Percentiles rank a stretch among this genome's conserved stretches.
Evolutionary conservation across 148 eudicot genomes (phyloP).

Genomic region (Camellia granthamiana): DNA sequence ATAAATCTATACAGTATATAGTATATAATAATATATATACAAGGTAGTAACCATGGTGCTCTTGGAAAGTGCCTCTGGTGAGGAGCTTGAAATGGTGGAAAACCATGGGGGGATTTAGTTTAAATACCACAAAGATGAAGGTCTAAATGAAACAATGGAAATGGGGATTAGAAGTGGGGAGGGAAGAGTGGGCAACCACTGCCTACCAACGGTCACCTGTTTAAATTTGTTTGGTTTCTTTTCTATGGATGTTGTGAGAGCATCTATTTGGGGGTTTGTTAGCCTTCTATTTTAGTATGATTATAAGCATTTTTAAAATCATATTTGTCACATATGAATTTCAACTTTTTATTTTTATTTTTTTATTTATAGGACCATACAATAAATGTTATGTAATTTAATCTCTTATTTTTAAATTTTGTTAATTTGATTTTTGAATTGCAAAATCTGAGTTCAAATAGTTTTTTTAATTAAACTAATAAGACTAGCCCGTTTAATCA

Average conservation of each 20-base stretch:
- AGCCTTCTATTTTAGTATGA: too few relatives aligned
- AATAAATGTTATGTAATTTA: too few relatives aligned
- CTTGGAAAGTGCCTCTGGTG: constrained; percentile 4
- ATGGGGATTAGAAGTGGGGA: constrained; percentile 36
- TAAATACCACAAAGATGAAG: neutral
- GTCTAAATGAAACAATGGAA: constrained; percentile 19
- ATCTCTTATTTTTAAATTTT: too few relatives aligned
- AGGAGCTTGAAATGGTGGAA: neutral
- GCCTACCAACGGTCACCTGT: constrained; percentile 14
- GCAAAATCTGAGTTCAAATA: too few relatives aligned
- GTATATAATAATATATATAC: neutral
- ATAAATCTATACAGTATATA: too few relatives aligned
- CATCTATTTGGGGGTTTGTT: neutral
- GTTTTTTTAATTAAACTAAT: too few relatives aligned
- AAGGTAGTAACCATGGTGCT: constrained; percentile 11
- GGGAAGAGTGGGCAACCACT: constrained; percentile 39
- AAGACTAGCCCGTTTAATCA: too few relatives aligned
- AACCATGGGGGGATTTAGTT: neutral
- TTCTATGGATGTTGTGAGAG: constrained; percentile 3
- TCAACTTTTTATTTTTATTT: too few relatives aligned
- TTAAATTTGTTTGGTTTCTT: constrained; percentile 11
- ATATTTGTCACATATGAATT: too few relatives aligned
- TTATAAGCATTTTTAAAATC: too few relatives aligned
- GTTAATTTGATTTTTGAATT: too few relatives aligned
- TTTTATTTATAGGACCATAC: too few relatives aligned